Percentiles rank a stretch among this genome's conserved stretches.
Evolutionary conservation across 805 yeast genomes (phyloP).

Genomic region (Ascoidea asiatica): DNA sequence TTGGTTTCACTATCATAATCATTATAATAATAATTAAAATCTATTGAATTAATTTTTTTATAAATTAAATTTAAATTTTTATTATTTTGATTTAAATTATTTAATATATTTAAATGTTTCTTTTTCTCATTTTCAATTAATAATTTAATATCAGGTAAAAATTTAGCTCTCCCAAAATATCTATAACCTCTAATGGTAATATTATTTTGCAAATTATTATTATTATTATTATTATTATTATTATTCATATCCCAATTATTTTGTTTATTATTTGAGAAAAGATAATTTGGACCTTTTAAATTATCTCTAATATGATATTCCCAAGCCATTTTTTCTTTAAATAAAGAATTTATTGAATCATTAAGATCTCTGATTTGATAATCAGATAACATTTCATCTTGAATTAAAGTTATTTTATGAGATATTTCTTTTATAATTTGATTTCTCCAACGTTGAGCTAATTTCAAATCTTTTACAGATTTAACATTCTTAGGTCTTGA

Average conservation of each 20-base stretch:
- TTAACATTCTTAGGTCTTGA: slow-evolving; percentile 50
- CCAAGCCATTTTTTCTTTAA: slow-evolving; percentile 65
- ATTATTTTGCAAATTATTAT: slow-evolving; percentile 11
- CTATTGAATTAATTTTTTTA: slow-evolving; percentile 17
- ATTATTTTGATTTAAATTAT: slow-evolving; percentile 12
- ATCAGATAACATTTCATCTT: slow-evolving; percentile 47
- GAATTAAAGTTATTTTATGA: slow-evolving; percentile 42
- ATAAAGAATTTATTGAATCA: slow-evolving; percentile 54
- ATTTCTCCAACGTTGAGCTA: slow-evolving; percentile 60
- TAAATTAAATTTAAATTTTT: slow-evolving; percentile 13
- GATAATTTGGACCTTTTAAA: slow-evolving; percentile 67
- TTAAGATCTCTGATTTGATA: slow-evolving; percentile 57
- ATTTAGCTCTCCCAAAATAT: slow-evolving; percentile 77
- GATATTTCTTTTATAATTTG: slow-evolving; percentile 54
- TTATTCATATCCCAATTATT: too few species aligned
- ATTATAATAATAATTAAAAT: slow-evolving; percentile 24
- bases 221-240: too few species aligned
- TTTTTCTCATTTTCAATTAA: slow-evolving; percentile 21
- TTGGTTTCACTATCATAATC: slow-evolving; percentile 1
- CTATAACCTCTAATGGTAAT: slow-evolving; percentile 38
- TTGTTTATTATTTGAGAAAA: slow-evolving; percentile 14
- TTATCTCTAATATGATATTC: slow-evolving; percentile 54
- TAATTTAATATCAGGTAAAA: slow-evolving; percentile 57
- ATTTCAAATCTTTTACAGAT: slow-evolving; percentile 37
- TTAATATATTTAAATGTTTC: slow-evolving; percentile 10